Evolutionary conservation across 306 rosid genomes (phyloP).

Genomic region (Cucumis melo): DNA sequence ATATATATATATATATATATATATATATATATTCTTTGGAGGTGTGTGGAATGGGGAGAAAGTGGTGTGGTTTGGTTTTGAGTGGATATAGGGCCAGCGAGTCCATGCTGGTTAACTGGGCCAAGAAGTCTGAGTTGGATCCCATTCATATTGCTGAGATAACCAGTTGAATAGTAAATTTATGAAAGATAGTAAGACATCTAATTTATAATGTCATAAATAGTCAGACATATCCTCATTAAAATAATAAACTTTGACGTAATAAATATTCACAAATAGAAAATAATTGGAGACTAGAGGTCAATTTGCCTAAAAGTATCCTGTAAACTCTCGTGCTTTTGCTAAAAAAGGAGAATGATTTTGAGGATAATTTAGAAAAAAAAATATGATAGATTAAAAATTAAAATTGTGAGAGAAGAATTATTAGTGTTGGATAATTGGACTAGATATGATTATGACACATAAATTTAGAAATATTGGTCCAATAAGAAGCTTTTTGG

Average conservation of each 20-base stretch:
- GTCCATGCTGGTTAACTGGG: background rate
- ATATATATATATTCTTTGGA: too few relatives aligned
- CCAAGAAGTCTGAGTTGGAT: background rate
- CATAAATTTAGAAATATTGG: background rate
- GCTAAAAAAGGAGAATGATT: background rate
- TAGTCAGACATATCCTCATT: too few relatives aligned
- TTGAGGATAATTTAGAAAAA: background rate
- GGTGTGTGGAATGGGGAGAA: background rate
- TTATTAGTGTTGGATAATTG: background rate
- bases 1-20: too few relatives aligned
- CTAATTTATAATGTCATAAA: too few relatives aligned
- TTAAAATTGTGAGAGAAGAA: background rate
- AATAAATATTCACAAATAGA: too few relatives aligned
- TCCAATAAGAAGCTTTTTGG: too few relatives aligned
- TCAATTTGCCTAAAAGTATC: background rate
- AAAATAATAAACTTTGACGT: too few relatives aligned
- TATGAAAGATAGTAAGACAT: too few relatives aligned
- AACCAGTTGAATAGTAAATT: too few relatives aligned
- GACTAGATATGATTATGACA: background rate
- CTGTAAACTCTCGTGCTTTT: too few relatives aligned
- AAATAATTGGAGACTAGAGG: background rate
- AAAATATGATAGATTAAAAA: too few relatives aligned
- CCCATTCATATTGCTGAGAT: background rate
- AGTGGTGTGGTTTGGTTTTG: background rate
- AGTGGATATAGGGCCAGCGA: background rate